Percentiles rank a stretch among this genome's conserved stretches.
Conservation (phyloP, 2,329 filamentous ascomycete species). For the Davidsoniella neocaledoniae region DNA sequence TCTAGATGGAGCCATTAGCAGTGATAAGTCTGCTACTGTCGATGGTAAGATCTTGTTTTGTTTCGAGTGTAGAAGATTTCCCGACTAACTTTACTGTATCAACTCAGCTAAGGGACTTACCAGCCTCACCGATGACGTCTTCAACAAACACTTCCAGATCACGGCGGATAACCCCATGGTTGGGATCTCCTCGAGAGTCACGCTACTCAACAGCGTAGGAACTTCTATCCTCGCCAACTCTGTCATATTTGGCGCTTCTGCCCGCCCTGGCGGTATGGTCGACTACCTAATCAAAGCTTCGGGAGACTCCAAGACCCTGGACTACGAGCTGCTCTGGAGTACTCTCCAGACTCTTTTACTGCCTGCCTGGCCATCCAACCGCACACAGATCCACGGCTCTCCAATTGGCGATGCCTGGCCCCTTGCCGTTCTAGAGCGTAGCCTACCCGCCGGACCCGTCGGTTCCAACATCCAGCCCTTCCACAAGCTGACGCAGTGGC, state of each 20-base stretch:
- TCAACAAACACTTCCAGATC: conserved; percentile 28
- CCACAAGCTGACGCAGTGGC: conserved; percentile 54
- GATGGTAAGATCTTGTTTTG: conserved; percentile 19
- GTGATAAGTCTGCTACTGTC: conserved; percentile 16
- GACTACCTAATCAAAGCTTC: conserved; percentile 24
- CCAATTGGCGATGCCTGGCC: conserved; percentile 36
- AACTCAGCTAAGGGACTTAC: conserved; percentile 20
- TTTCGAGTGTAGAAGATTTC: not conserved
- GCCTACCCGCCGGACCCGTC: conserved; percentile 2
- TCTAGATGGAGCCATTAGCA: conserved; percentile 23
- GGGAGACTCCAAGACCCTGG: conserved; percentile 17
- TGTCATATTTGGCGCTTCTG: conserved; percentile 25
- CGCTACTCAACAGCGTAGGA: conserved; percentile 26
- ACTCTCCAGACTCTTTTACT: conserved; percentile 28
- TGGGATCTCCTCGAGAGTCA: conserved; percentile 26
- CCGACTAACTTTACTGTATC: not conserved
- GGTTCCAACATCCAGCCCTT: conserved; percentile 29
- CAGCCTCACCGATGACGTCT: conserved; percentile 19
- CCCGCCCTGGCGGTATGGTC: conserved; percentile 31
- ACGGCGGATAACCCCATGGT: conserved; percentile 27
- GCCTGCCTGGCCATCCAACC: conserved; percentile 31
- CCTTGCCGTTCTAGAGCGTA: conserved; percentile 17
- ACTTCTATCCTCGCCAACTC: conserved; percentile 22
- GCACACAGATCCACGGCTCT: conserved; percentile 30
- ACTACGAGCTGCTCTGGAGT: conserved; percentile 26